Base-by-base conservation (phyloP, 352 stramenopile genomes). In the Pythium chondricola region DNA sequence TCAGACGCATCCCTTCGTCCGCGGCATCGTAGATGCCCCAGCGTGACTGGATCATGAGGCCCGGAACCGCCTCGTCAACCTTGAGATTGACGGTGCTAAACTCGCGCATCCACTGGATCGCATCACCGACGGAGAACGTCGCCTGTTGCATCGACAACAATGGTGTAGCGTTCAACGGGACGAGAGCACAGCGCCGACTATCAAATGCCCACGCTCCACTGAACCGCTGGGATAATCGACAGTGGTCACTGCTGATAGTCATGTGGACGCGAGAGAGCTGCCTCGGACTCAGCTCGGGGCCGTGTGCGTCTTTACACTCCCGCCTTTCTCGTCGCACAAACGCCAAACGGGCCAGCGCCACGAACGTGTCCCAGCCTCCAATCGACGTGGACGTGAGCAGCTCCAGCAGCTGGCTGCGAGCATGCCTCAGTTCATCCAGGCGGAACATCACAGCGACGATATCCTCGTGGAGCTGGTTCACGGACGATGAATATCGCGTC, bases 1-100 rank as follows among this genome's bases (percentile, higher is more conserved):
- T 41, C 36, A 83, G 42, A 18, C 45, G 40, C 56, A 71, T 66
- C 18, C 56, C 69, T 1, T 47, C 33, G 20, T 2, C 32, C 39
- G 20, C 21, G n/a, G 36, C 2, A 7, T 36, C 37, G n/a, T n/a
- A n/a, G 14, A 56, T 30, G 4, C 37, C 30, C 48, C 48, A 44
- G 20, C 43, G 31, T 24, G 48, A 56, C 8, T 25, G 30, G 40
- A 56, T 27, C 21, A 21, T 24, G 8, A 56, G 3, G 11, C 16
- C 16, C 5, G 21, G 5, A 2, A 2, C 21, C 2, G 20, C 20
- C 53, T 35, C 16, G 56, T 68, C 41, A 30, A 57, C 30, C 59
- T 53, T 21, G 50, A 56, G 63, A 61, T 30, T 31, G 9, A 61
- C 38, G 30, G 17, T 41, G 13, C 36, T 32, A 9, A 48, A 50